Base-by-base conservation (phyloP, 1,139 yeast species). In the Tardiomyces blankii region DNA sequence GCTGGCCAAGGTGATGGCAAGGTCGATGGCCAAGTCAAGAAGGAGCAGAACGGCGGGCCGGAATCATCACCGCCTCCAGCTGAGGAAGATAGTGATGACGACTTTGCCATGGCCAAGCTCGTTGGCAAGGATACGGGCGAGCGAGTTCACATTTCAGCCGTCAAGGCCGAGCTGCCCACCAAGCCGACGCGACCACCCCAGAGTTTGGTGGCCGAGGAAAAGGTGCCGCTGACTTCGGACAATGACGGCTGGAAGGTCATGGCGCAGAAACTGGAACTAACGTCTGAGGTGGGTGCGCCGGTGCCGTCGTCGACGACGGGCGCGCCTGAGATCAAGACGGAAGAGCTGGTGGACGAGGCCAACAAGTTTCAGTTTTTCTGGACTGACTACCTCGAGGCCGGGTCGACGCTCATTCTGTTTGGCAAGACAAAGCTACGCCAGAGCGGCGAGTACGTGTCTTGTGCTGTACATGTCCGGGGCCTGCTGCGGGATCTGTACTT, bases 371-470 rank as follows among this genome's bases (percentile, higher is more conserved):
- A 77, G 56, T 80, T 91, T 80, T 91, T 75, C 61, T 93, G 97
- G 97, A 67, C 84, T 38, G 99, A 93, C 62, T 88, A 80, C 62
- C 74, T 84, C 41, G 97, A 91, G 60, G 76, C 82, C 18, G 87
- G 82, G 48, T 74, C 75, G 52, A 67, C 80, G 0, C 66, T 93
- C 40, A 66, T 87, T 16, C 69, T 91, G n/a, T 91, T 84, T 61
- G 99, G 99, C 45, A 88, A 88, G 59, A 79, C 80, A 46, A 80
- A 58, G 12, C 49, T 51, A 6, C 49, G 77, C 1, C 45, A 52
- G 28, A 49, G 57, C 3, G 55, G 57, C 18, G 69, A 71, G 14
- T 63, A 74, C 38, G 84, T 81, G 2, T 84, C 95, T 1, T 87
- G 86, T 18, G 80, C 87, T 66, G 78, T 89, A 14, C 91, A 86